Percentiles rank a stretch among this genome's conserved stretches.
These are phyloP conservation scores for Sugiyamaella grinbergsii DNA, from an alignment of 1,139 yeast genomes.

Conservation along the genomic window DNA sequence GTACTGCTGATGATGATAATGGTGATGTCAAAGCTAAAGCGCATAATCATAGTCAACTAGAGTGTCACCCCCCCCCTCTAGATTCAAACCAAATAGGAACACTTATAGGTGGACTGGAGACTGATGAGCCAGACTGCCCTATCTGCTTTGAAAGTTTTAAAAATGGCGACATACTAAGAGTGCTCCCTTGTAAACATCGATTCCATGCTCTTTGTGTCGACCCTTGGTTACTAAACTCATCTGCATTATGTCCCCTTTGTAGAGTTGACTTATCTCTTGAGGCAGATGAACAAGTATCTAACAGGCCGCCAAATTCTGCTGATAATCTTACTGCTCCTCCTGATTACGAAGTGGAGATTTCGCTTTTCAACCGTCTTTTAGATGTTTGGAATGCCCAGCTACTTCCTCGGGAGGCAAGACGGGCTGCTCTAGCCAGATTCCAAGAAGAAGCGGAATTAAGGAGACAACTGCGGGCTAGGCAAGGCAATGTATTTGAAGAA, in stretches of 20 bases:
- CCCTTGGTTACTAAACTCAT: slow-evolving; percentile 74
- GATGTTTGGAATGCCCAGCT: slow-evolving; percentile 43
- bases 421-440: slow-evolving; percentile 38
- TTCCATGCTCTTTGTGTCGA: slow-evolving; percentile 80
- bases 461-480: slow-evolving; percentile 30
- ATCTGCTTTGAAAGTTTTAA: slow-evolving; percentile 64
- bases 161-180: slow-evolving; percentile 64
- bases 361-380: slow-evolving; percentile 38
- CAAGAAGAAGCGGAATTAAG: slow-evolving; percentile 40
- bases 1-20: no score
- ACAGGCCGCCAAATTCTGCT: slow-evolving; percentile 31
- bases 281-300: slow-evolving; percentile 33
- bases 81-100: slow-evolving; percentile 16
- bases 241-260: slow-evolving; percentile 84
- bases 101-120: slow-evolving; percentile 43
- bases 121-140: slow-evolving; percentile 70
- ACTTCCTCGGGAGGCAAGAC: slow-evolving; percentile 40
- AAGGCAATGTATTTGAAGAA: slow-evolving; percentile 24
- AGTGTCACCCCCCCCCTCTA: no score
- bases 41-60: no score
- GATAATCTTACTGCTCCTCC: slow-evolving; percentile 29
- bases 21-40: slow-evolving; percentile 2
- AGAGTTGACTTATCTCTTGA: slow-evolving; percentile 55
- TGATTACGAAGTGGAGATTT: slow-evolving; percentile 36
- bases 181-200: slow-evolving; percentile 77